Conservation (phyloP, 176 grass and related monocot species). For the Rhynchospora breviuscula region DNA sequence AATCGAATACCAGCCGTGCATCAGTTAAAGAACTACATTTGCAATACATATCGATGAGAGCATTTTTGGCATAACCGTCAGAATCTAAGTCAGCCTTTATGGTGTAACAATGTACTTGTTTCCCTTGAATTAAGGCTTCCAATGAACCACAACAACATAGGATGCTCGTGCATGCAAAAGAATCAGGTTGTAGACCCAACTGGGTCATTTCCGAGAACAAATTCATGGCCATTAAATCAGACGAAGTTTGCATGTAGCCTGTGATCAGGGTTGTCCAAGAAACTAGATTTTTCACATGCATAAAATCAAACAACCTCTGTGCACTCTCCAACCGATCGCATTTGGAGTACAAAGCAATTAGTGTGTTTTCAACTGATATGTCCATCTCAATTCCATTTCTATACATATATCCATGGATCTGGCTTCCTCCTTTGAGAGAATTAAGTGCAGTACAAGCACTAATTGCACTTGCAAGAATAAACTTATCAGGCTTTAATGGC, state of each 20-base stretch:
- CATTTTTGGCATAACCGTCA: slow-evolving; percentile 67
- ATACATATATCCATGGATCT: slow-evolving; percentile 53
- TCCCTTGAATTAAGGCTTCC: slow-evolving; percentile 46
- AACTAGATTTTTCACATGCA: slow-evolving; percentile 47
- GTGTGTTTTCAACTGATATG: slow-evolving; percentile 39
- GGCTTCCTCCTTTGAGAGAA: slow-evolving; percentile 52
- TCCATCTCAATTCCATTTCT: slow-evolving; percentile 37
- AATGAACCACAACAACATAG: slow-evolving; percentile 57
- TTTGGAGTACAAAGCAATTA: slow-evolving; percentile 68
- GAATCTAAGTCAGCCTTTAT: slow-evolving; percentile 57
- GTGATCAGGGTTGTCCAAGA: slow-evolving; percentile 83
- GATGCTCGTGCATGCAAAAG: slow-evolving; percentile 59
- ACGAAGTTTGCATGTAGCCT: slow-evolving; percentile 69
- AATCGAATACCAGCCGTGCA: slow-evolving; percentile 58
- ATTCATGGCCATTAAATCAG: slow-evolving; percentile 41
- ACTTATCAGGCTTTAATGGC: slow-evolving; percentile 38
- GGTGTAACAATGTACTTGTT: slow-evolving; percentile 55
- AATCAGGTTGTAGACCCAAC: slow-evolving; percentile 53
- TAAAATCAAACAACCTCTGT: slow-evolving; percentile 49
- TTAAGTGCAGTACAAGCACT: slow-evolving; percentile 49
- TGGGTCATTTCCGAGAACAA: slow-evolving; percentile 51
- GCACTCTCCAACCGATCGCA: slow-evolving; percentile 48
- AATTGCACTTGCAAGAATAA: slow-evolving; percentile 52
- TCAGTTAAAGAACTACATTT: slow-evolving; percentile 49
- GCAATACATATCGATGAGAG: slow-evolving; percentile 69